Base-by-base conservation (phyloP, 2,329 filamentous ascomycete species). In the Aspergillus flavus region DNA sequence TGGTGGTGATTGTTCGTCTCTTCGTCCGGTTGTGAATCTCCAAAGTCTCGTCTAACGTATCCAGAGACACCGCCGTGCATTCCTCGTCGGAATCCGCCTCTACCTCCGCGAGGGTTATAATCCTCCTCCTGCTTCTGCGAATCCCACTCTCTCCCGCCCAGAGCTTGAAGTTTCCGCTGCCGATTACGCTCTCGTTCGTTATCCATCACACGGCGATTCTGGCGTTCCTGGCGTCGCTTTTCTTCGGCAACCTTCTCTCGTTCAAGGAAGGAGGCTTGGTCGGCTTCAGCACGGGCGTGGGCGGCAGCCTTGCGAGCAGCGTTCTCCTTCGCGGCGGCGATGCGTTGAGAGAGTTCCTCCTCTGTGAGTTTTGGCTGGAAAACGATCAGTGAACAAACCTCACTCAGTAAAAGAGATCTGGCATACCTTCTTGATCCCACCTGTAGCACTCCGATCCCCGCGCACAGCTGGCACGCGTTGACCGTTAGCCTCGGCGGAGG, bases 271-370 rank as follows among this genome's bases (percentile, higher is more conserved):
- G 84, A 85, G 3, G 87, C 87, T 59, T 85, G 83, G 67, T 91
- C 89, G n/a, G 87, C 87, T 78, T 90, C 86, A n/a, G 87, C 87
- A 30, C 87, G 83, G 1, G 85, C 85, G 71, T 91, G 87, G 0
- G 86, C 86, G 10, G 85, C 87, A 10, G 83, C 82, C 16, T 86
- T 81, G 57, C 85, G 82, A 6, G 84, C 85, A 59, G 89, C 89
- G 62, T 88, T 85, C 67, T 88, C 82, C 65, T 84, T 83, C 69
- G 89, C 89, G 41, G 82, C 81, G 9, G 84, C 86, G 64, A 91
- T 85, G 64, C 86, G 86, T 53, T 83, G 84, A 4, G 82, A 83
- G 9, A 91, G 81, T 73, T 91, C 85, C 66, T 84, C 85, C 71
- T 90, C 88, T 2, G 87, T 90, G 52, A 90, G 82, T 75, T 88